Percentiles rank a stretch among this genome's conserved stretches.
Evolutionary conservation across 2,329 filamentous ascomycete species (phyloP).

Genomic region (Botryotinia globosa): DNA sequence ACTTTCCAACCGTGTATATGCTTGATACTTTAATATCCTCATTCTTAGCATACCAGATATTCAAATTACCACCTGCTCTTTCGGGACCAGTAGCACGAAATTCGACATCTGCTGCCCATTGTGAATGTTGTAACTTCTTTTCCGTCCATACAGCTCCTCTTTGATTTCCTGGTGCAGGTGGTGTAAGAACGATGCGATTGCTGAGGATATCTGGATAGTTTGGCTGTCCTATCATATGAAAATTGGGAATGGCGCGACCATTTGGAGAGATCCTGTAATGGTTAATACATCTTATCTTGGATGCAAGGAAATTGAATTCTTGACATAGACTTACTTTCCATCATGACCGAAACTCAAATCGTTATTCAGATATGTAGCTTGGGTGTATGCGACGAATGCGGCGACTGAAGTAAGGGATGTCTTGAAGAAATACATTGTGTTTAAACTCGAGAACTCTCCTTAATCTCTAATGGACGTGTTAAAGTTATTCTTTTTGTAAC

Average conservation of each 20-base stretch:
- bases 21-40: constrained; percentile 69
- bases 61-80: constrained; percentile 80
- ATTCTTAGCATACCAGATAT: constrained; percentile 84
- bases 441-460: not conserved
- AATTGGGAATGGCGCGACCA: constrained; percentile 34
- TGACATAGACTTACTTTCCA: constrained; percentile 32
- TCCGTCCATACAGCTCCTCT: constrained; percentile 82
- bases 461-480: not conserved
- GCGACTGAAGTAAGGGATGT: constrained; percentile 32
- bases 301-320: not conserved
- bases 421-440: constrained; percentile 20
- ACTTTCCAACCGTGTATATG: constrained; percentile 79
- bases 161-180: constrained; percentile 79
- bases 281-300: constrained; percentile 17
- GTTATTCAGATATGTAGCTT: constrained; percentile 36
- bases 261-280: constrained; percentile 37
- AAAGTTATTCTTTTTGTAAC: not conserved
- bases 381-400: constrained; percentile 33
- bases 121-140: constrained; percentile 55
- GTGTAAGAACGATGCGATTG: constrained; percentile 89
- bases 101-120: constrained; percentile 81
- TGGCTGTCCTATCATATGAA: constrained; percentile 43
- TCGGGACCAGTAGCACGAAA: constrained; percentile 87
- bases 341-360: constrained; percentile 47
- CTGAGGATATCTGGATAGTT: constrained; percentile 65